Base-by-base conservation (phyloP, 176 grass and related monocot genomes). In the Bolboschoenus planiculmis region DNA sequence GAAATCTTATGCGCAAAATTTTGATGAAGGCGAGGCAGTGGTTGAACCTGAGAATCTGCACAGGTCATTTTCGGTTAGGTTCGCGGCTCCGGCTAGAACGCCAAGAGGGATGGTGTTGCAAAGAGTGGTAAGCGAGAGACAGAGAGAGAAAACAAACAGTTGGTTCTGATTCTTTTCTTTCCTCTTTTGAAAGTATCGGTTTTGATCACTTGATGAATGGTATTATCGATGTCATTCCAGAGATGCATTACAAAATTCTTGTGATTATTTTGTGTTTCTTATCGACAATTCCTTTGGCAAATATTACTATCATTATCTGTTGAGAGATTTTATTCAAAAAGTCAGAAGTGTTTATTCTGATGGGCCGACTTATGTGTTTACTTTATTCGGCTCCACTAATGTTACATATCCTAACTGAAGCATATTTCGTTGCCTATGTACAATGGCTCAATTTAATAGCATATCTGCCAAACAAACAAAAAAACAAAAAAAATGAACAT, bases 1-100 rank as follows among this genome's bases (percentile, higher is more conserved):
- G 7, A 53, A 86, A 36, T 84, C 89, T 7, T 91, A 96, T 57
- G 80, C 61, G 36, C 83, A 91, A 81, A 96, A 96, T 85, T 92
- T 96, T 83, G 93, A 96, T 87, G 85, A 93, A 9, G 90, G 87
- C 70, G 65, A 31, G 10, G 81, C 84, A 15, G 82, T 59, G 7
- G 66, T 2, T 63, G 88, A 96, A 81, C 88, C 83, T 11, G 87
- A 94, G 42, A 78, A 94, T 53, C 83, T 94, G 24, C 9, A 62
- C 27, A 83, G 89, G 1, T 94, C 89, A 1, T 94, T 94, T 84
- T 89, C 87, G 3, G 83, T 80, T 7, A 73, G 85, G 40, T 89
- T 89, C 70, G 79, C 84, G 3, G 51, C 44, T 39, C 40, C 64
- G 31, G 50, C 73, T 20, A 18, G 80, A 67, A 24, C 13, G 23